Evolutionary conservation across 225 moss, liverwort and hornwort species (phyloP).

Genomic region (Takakia lepidozioides): DNA sequence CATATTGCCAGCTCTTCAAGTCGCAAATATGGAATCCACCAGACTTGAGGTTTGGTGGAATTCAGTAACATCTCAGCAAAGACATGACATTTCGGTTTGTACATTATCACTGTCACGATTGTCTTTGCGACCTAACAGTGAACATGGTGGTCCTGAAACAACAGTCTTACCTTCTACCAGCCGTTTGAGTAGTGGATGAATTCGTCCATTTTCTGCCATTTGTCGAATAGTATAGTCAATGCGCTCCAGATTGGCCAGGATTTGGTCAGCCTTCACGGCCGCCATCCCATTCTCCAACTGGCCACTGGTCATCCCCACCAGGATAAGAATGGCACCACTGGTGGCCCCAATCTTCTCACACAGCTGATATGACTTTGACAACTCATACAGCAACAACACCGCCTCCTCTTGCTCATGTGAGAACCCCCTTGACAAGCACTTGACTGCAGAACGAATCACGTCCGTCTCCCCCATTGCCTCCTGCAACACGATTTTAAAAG

Average conservation of each 20-base stretch:
- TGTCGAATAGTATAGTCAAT: constrained; percentile 72
- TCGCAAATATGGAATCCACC: too few relatives aligned
- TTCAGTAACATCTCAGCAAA: too few relatives aligned
- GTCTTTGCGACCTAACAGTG: too few relatives aligned
- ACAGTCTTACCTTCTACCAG: constrained; percentile 41
- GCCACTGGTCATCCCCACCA: constrained; percentile 80
- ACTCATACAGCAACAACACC: constrained; percentile 55
- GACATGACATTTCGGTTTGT: too few relatives aligned
- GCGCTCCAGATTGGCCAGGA: constrained; percentile 62
- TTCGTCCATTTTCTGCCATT: constrained; percentile 86
- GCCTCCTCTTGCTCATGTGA: constrained; percentile 77
- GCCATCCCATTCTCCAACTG: constrained; percentile 53
- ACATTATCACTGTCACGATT: too few relatives aligned
- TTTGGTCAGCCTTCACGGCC: constrained; percentile 52
- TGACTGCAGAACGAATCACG: constrained; percentile 41
- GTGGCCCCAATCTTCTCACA: constrained; percentile 90
- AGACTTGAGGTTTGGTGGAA: too few relatives aligned
- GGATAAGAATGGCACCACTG: constrained; percentile 66
- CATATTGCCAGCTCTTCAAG: too few relatives aligned
- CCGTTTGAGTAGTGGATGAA: constrained; percentile 80
- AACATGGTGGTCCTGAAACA: too few relatives aligned
- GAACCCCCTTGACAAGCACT: constrained; percentile 70
- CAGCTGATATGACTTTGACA: constrained; percentile 57
- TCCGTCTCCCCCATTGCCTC: constrained; percentile 62
- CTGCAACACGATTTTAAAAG: constrained; percentile 23